These are phyloP conservation scores for Delonix regia DNA, from an alignment of 306 rosid genomes.

Conservation along the genomic window DNA sequence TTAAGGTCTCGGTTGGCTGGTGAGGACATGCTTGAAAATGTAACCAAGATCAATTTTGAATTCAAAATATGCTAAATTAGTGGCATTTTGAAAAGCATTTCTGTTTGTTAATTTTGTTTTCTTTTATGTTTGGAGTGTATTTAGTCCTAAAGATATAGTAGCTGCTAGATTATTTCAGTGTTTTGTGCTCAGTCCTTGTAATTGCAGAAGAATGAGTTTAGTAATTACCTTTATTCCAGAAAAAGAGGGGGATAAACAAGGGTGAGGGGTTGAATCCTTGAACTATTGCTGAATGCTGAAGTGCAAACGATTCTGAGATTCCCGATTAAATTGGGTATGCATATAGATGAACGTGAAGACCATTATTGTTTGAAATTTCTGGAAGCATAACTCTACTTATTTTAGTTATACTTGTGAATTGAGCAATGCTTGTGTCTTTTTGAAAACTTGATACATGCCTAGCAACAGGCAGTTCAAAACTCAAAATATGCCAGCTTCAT, in stretches of 20 bases:
- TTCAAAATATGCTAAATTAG: neutral
- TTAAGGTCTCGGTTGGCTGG: neutral
- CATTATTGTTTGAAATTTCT: neutral
- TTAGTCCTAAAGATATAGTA: neutral
- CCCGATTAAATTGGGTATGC: neutral
- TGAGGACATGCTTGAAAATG: neutral
- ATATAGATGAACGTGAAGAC: neutral
- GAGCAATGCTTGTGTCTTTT: too few species aligned
- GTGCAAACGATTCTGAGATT: neutral
- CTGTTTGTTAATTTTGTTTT: neutral
- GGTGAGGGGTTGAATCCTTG: neutral
- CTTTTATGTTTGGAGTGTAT: neutral
- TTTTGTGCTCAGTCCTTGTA: neutral
- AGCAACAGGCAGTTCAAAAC: too few species aligned
- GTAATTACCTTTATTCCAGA: neutral
- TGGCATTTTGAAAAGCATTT: neutral
- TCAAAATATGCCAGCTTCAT: too few species aligned
- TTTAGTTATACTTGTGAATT: too few species aligned
- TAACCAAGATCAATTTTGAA: neutral
- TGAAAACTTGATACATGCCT: too few species aligned
- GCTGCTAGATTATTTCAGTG: neutral
- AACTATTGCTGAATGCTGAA: neutral
- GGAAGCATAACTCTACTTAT: neutral
- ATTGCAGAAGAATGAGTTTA: neutral
- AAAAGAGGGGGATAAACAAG: neutral